These are phyloP conservation scores for Guadua angustifolia DNA, from an alignment of 176 grass and related monocot genomes.

Conservation along the genomic window DNA sequence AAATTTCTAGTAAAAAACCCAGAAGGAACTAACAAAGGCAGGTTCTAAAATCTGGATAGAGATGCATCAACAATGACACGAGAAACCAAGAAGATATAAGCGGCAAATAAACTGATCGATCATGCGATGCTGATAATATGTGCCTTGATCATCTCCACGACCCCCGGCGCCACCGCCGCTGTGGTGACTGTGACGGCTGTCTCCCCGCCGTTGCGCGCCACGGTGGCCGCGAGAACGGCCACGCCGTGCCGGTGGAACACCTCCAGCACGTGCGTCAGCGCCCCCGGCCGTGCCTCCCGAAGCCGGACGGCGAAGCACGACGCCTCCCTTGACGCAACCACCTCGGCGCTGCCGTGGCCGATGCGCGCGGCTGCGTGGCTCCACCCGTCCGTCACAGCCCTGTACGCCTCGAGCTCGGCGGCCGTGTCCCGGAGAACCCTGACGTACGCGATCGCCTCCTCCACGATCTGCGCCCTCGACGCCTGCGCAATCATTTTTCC, in stretches of 20 bases:
- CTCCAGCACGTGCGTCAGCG: constrained; percentile 27
- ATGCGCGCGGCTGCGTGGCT: background rate
- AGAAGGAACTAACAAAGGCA: background rate
- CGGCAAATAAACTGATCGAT: background rate
- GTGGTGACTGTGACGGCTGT: constrained; percentile 36
- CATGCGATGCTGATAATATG: constrained; percentile 42
- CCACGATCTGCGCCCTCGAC: constrained; percentile 35
- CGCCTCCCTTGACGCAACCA: background rate
- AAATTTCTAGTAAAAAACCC: background rate
- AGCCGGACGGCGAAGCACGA: constrained; percentile 45
- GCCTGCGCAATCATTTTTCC: constrained; percentile 9
- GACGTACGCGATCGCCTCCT: constrained; percentile 51
- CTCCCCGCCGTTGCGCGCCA: background rate
- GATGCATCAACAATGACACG: background rate
- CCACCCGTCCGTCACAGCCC: background rate
- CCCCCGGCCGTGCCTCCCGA: background rate
- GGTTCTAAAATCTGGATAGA: background rate
- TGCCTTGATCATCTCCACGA: constrained; percentile 42
- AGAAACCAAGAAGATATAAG: background rate
- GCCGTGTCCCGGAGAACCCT: constrained; percentile 24
- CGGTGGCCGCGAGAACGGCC: constrained; percentile 33
- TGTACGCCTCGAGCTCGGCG: constrained; percentile 32
- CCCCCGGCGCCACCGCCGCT: background rate
- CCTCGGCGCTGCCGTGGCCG: background rate
- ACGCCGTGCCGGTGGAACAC: constrained; percentile 49